phyloP scores from a whole-genome alignment of 164 flowering plant genomes.

The Annona cherimola region DNA sequence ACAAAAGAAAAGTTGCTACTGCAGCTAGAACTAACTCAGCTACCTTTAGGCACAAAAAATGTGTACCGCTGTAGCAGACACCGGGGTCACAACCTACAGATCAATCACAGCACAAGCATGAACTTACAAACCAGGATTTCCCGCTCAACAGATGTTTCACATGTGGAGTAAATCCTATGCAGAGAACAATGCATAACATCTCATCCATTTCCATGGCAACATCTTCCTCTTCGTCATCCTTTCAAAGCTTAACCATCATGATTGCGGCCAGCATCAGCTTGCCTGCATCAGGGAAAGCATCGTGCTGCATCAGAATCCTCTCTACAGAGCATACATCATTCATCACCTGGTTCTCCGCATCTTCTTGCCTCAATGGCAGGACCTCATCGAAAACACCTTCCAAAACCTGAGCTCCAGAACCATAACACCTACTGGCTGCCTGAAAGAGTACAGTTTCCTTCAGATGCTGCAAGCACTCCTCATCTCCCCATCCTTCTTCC shows the following conservation, averaged over 20 bases:
- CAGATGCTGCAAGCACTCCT: constrained; percentile 39
- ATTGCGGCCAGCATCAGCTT: constrained; percentile 82
- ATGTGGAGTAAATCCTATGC: neutral
- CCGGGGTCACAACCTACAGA: neutral
- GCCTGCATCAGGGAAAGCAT: constrained; percentile 79
- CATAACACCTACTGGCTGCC: constrained; percentile 77
- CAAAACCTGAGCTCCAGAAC: constrained; percentile 47
- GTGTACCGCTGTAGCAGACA: no score
- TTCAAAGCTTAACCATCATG: constrained; percentile 50
- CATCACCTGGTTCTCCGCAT: constrained; percentile 16
- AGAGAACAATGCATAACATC: neutral
- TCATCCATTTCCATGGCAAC: constrained; percentile 35
- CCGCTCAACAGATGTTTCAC: neutral
- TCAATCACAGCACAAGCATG: neutral
- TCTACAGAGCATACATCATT: constrained; percentile 58
- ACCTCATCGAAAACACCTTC: constrained; percentile 77
- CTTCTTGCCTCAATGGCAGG: constrained; percentile 56
- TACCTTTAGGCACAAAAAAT: neutral
- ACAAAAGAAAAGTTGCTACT: neutral
- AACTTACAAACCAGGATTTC: neutral
- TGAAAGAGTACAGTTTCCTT: constrained; percentile 60
- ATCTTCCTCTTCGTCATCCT: constrained; percentile 21
- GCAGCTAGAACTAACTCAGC: neutral
- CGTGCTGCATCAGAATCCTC: constrained; percentile 74
- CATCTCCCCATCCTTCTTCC: constrained; percentile 84